Percentiles rank a stretch among this genome's conserved stretches.
Conservation (phyloP, 176 grass and related monocot species). For the Hsuehochloa calcarea region DNA sequence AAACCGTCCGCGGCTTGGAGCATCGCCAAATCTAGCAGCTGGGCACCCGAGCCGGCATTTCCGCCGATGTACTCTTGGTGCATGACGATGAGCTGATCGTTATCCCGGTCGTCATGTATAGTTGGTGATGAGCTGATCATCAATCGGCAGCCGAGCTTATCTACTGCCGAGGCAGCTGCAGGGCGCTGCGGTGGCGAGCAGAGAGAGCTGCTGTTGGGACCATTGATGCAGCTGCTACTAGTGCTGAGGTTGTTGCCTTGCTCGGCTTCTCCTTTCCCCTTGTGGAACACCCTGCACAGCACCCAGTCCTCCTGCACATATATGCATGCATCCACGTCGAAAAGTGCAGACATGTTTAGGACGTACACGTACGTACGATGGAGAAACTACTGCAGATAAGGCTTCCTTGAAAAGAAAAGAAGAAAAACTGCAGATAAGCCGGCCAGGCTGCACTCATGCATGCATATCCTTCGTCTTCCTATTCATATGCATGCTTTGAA, state of each 20-base stretch:
- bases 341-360: too few relatives aligned
- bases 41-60: neutral
- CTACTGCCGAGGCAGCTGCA: neutral
- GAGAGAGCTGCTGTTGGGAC: neutral
- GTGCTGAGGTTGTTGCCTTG: neutral
- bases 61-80: neutral
- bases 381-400: too few relatives aligned
- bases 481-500: too few relatives aligned
- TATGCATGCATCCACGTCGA: neutral
- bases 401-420: too few relatives aligned
- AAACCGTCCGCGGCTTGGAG: neutral
- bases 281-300: constrained; percentile 48
- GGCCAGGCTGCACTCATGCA: too few relatives aligned
- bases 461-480: too few relatives aligned
- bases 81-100: neutral
- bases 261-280: constrained; percentile 17
- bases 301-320: constrained; percentile 38
- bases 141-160: neutral
- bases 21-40: neutral
- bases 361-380: too few relatives aligned
- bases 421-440: too few relatives aligned
- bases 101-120: neutral
- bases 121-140: neutral
- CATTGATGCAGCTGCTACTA: neutral
- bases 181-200: neutral